Evolutionary conservation across 768 basidiomycete genomes (phyloP).

Genomic region (Russula lepida): DNA sequence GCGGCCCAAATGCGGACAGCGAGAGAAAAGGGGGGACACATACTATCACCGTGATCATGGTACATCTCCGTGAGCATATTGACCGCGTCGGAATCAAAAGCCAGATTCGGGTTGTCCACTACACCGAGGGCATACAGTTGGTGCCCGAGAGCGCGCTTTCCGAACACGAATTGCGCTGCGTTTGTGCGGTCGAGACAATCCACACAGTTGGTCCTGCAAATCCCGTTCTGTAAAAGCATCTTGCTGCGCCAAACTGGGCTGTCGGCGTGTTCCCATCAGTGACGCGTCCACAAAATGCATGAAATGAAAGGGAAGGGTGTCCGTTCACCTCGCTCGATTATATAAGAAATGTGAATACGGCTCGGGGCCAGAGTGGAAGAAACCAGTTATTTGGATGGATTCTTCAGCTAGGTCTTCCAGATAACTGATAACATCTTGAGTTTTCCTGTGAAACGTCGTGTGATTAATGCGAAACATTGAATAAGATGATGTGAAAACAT

Average conservation of each 20-base stretch:
- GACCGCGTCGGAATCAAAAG: slow-evolving; percentile 89
- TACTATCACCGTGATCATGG: slow-evolving; percentile 94
- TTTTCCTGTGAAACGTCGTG: slow-evolving; percentile 49
- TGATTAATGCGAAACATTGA: neutral
- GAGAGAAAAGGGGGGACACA: slow-evolving; percentile 28
- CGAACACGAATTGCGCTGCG: slow-evolving; percentile 94
- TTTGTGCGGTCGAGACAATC: slow-evolving; percentile 97
- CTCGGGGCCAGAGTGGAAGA: slow-evolving; percentile 92
- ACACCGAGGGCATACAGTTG: slow-evolving; percentile 93
- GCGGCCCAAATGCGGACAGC: neutral
- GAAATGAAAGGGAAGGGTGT: neutral
- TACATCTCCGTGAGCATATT: slow-evolving; percentile 99
- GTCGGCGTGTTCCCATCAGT: neutral
- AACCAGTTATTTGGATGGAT: slow-evolving; percentile 80
- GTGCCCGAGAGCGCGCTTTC: slow-evolving; percentile 88
- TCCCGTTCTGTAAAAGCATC: slow-evolving; percentile 83
- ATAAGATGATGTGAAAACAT: slow-evolving; percentile 22
- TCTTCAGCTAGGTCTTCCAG: slow-evolving; percentile 94
- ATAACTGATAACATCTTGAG: slow-evolving; percentile 91
- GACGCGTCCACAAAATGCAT: neutral
- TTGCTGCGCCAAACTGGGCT: slow-evolving; percentile 45
- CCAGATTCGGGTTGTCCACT: slow-evolving; percentile 73
- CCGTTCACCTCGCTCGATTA: slow-evolving; percentile 33
- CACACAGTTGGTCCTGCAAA: slow-evolving; percentile 92
- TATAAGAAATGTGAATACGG: slow-evolving; percentile 65